Conservation (phyloP, 2,329 filamentous ascomycete species). For the Cordyceps farinosa region DNA sequence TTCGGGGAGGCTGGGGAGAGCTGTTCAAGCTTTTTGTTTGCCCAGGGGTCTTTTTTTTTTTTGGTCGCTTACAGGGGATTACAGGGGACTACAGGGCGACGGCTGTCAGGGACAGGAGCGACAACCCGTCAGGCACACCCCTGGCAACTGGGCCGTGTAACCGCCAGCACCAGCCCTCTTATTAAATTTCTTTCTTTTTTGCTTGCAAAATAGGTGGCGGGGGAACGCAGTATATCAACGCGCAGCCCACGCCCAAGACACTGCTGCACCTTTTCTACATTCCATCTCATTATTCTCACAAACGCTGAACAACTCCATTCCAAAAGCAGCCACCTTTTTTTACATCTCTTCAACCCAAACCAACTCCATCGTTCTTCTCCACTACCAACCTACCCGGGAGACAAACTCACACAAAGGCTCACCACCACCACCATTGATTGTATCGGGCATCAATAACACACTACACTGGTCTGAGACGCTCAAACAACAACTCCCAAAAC, state of each 20-base stretch:
- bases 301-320: not conserved
- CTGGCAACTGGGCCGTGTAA: not conserved
- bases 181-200: not conserved
- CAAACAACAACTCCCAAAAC: not conserved
- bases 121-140: not conserved
- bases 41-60: not conserved
- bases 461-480: not conserved
- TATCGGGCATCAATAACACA: conserved; percentile 16
- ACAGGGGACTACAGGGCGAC: not conserved
- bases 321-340: not conserved
- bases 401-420: not conserved
- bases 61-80: not conserved
- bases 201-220: conserved; percentile 18
- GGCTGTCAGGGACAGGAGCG: not conserved
- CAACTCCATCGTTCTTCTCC: not conserved
- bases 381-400: too few species aligned
- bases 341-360: too few species aligned
- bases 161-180: not conserved
- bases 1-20: too few species aligned
- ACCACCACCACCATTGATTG: not conserved
- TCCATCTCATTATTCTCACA: conserved; percentile 4
- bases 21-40: too few species aligned
- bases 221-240: conserved; percentile 10
- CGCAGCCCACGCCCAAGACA: conserved; percentile 2
- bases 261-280: not conserved